Percentiles rank a stretch among this genome's conserved stretches.
These are phyloP conservation scores for Penicillium crystallinum DNA, from an alignment of 495 filamentous ascomycete species.

Conservation along the genomic window DNA sequence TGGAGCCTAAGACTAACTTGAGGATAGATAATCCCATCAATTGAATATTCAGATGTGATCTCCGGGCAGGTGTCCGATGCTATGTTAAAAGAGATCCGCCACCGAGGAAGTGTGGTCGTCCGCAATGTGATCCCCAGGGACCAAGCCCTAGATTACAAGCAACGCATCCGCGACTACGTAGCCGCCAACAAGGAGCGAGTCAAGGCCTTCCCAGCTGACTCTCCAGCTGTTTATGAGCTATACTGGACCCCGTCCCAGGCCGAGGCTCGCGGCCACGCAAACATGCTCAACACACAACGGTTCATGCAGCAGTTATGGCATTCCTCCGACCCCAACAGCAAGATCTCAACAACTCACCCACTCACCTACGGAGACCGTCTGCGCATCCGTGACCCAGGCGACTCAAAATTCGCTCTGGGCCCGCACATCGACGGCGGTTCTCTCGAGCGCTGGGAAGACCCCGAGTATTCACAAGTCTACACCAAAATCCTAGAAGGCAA, in stretches of 20 bases:
- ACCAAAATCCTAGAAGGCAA: conserved; percentile 63
- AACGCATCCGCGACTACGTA: conserved; percentile 54
- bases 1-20: conserved; percentile 4
- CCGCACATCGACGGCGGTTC: conserved; percentile 83
- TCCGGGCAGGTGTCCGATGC: conserved; percentile 39
- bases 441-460: conserved; percentile 80
- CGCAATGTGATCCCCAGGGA: conserved; percentile 56
- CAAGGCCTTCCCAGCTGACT: conserved; percentile 51
- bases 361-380: conserved; percentile 77
- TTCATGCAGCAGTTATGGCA: conserved; percentile 75
- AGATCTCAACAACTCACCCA: conserved; percentile 61
- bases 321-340: conserved; percentile 53
- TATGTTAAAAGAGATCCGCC: conserved; percentile 50
- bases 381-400: conserved; percentile 60
- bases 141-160: conserved; percentile 49
- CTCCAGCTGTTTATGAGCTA: conserved; percentile 78
- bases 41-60: conserved; percentile 52
- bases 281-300: conserved; percentile 61
- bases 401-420: conserved; percentile 75
- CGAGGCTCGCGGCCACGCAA: conserved; percentile 66
- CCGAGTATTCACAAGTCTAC: conserved; percentile 74
- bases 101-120: conserved; percentile 60
- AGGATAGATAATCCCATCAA: conserved; percentile 51
- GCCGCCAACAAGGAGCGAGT: conserved; percentile 46
- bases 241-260: conserved; percentile 83